These are phyloP conservation scores for Phycomyces nitens DNA, from an alignment of 192 early-diverging fungal genomes.

Conservation along the genomic window DNA sequence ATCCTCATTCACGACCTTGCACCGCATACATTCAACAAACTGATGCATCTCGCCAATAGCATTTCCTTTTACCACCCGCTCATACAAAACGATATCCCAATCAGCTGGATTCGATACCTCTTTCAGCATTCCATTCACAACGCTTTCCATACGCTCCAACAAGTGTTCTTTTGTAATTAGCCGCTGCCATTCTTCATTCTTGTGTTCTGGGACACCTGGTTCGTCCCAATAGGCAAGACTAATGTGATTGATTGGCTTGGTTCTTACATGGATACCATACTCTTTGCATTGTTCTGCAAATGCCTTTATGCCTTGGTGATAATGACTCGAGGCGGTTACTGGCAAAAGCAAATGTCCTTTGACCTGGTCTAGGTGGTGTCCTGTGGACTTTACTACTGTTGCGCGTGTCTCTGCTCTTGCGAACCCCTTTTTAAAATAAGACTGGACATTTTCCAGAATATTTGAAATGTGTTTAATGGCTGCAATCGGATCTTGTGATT, in stretches of 20 bases:
- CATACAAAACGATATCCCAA: constrained; percentile 20
- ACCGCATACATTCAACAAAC: constrained; percentile 2
- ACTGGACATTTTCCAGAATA: background rate
- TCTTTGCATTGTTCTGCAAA: background rate
- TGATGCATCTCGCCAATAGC: constrained; percentile 2
- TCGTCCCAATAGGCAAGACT: constrained; percentile 26
- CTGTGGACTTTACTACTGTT: too few species aligned
- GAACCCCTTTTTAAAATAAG: background rate
- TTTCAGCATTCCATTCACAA: background rate
- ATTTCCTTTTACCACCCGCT: constrained; percentile 1
- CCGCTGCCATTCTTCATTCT: background rate
- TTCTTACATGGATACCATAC: background rate
- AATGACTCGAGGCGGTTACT: background rate
- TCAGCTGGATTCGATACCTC: background rate
- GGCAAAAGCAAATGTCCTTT: constrained; percentile 7
- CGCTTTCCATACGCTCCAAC: background rate
- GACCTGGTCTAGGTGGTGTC: background rate
- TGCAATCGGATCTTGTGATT: background rate
- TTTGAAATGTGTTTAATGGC: background rate
- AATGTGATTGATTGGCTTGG: constrained; percentile 14
- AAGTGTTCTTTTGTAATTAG: background rate
- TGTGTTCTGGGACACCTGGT: background rate
- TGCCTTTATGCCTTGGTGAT: background rate
- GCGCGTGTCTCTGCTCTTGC: background rate
- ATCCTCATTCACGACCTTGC: background rate